Evolutionary conservation across 257 asterid species (phyloP), one percentile per base, ranked within the genome.

Genomic region (Solanum sitiens): DNA sequence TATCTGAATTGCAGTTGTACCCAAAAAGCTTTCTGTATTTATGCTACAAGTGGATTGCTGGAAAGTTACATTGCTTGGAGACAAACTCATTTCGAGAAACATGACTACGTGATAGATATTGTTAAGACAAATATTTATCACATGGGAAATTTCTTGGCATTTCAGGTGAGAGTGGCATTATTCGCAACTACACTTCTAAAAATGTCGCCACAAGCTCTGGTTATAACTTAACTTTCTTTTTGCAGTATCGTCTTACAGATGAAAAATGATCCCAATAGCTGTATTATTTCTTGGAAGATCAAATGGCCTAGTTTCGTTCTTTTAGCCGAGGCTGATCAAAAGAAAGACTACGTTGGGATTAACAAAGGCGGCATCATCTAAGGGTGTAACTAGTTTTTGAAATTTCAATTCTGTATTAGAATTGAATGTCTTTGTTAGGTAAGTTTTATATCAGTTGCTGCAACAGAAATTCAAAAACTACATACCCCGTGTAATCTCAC

Each of bases 61-160:
- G 99, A 97, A 97, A 94, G 84, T 97, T 85, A 94, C 97, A 33
- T 88, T 96, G 44, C 87, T 88, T 72, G 98, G 98, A 84, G 98
- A 94, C 89, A 93, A 87, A 87, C 93, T 96, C 50, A 87, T 89
- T 32, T 90, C 95, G 14, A 92, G 98, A 91, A 92, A 89, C 86
- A 89, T 92, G 95, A 90, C 91, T 82, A 88, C 92, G n/a, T 93
- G 63, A 53, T 65, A 15, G n/a, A 53, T 47, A n/a, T 86, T 83
- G 70, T 59, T 20, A 12, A 9, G 25, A 47, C 10, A 39, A 63
- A 80, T 27, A 80, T 45, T 15, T 45, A 79, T 79, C 40, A 47
- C 27, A 79, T 30, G 18, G 67, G 63, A 16, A 44, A 79, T 27
- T 6, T 53, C 27, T 33, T 74, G 1, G 21, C 71, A 4, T 68